Conservation (phyloP, 768 basidiomycete species). For the Suillus variegatus region DNA sequence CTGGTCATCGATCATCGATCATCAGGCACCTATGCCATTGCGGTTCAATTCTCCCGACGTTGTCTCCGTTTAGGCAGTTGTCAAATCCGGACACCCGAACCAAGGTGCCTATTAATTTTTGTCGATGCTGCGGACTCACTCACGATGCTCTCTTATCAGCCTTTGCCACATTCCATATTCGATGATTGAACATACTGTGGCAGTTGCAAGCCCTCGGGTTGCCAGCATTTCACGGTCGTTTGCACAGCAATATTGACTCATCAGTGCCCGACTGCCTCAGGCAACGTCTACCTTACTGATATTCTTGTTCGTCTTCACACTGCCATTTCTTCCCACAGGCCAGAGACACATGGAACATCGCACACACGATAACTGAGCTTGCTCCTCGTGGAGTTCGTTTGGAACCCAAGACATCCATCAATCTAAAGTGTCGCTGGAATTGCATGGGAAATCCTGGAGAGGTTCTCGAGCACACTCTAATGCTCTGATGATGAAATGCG, state of each 20-base stretch:
- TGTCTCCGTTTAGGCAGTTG: slow-evolving; percentile 47
- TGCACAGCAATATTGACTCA: slow-evolving; percentile 87
- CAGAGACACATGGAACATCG: slow-evolving; percentile 81
- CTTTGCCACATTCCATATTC: slow-evolving; percentile 22
- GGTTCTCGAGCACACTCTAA: slow-evolving; percentile 52
- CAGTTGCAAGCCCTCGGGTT: slow-evolving; percentile 76
- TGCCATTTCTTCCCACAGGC: slow-evolving; percentile 38
- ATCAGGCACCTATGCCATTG: slow-evolving; percentile 62
- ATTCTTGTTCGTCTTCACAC: slow-evolving; percentile 8
- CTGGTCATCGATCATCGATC: slow-evolving; percentile 9
- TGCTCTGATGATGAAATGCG: slow-evolving; percentile 3
- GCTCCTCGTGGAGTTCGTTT: slow-evolving; percentile 66
- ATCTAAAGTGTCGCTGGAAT: slow-evolving; percentile 66
- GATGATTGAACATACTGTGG: slow-evolving; percentile 64
- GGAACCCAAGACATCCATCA: slow-evolving; percentile 71
- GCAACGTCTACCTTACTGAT: slow-evolving; percentile 9
- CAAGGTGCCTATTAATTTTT: slow-evolving; percentile 18
- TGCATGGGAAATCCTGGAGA: slow-evolving; percentile 86
- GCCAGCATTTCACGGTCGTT: slow-evolving; percentile 75
- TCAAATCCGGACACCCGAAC: slow-evolving; percentile 10
- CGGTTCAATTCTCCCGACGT: slow-evolving; percentile 81
- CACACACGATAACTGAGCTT: slow-evolving; percentile 77
- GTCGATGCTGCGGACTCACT: neutral
- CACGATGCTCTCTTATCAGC: slow-evolving; percentile 15
- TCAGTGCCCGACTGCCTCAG: slow-evolving; percentile 43